Evolutionary conservation across 805 yeast genomes (phyloP), one percentile per base, ranked within the genome.

Genomic region (Soucietia sequanensis): DNA sequence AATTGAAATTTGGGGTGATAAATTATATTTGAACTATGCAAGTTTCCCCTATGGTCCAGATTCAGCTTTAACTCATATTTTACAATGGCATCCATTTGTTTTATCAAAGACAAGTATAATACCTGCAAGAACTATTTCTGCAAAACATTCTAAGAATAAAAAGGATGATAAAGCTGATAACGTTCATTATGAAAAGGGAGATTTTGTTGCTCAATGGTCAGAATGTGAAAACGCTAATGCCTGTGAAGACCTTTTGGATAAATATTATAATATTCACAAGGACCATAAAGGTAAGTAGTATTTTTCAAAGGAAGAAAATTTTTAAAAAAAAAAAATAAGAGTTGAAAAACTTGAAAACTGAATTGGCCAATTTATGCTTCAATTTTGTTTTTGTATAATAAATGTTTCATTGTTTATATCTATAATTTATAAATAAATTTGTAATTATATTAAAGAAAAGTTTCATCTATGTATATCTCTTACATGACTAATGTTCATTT

Each of bases 11-110:
- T 83, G 96, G 89, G 58, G 74, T 22, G 93, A 87, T 54, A 78
- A 80, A 16, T 68, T 88, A 31, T 81, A 78, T 54, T 73, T 85
- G 53, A 70, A 74, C 32, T 88, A 84, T 61, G 60, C 61, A n/a
- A 72, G 72, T 38, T 85, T 85, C 60, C 74, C 75, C 10, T 57
- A 58, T 32, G 74, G 75, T 35, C 83, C 80, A 4, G 78, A 76
- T 39, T 70, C 75, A n/a, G 90, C 93, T 0, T 54, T 91, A 27
- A 75, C 86, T n/a, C 98, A 93, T 56, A 68, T 89, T 29, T 68
- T 89, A 47, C 97, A 88, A 60, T 93, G 98, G 99, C 99, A 91
- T 56, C 95, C 96, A 9, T 78, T 75, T 19, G 63, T 84, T 18
- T 68, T 93, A 46, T 73, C 84, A 35, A 83, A 79, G 50, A 70